Evolutionary conservation across 2,329 filamentous ascomycete genomes (phyloP).

Genomic region (Cytospora chrysosperma): DNA sequence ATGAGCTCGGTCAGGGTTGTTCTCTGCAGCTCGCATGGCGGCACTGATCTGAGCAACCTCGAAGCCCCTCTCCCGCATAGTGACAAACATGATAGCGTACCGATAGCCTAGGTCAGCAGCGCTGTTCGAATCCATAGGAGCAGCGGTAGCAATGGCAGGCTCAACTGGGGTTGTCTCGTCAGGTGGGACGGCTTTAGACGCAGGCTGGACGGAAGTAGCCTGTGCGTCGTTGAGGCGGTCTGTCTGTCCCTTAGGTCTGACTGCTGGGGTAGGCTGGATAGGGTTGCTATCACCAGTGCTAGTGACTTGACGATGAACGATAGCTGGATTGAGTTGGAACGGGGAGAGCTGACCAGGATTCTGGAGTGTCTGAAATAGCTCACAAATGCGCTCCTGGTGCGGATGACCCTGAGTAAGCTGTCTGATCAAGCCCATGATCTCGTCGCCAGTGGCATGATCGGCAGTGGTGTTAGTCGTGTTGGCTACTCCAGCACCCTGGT

Average conservation of each 20-base stretch:
- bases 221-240: not conserved
- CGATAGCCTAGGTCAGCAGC: not conserved
- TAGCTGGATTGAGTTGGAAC: not conserved
- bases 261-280: not conserved
- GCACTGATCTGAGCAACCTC: not conserved
- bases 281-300: not conserved
- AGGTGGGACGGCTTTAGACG: not conserved
- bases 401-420: not conserved
- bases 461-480: not conserved
- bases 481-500: not conserved
- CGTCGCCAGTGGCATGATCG: not conserved
- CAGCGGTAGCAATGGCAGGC: not conserved
- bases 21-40: not conserved
- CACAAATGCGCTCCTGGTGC: not conserved
- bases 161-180: not conserved
- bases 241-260: not conserved
- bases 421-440: not conserved
- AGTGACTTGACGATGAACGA: not conserved
- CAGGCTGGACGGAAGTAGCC: not conserved
- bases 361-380: not conserved
- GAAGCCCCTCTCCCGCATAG: not conserved
- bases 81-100: not conserved
- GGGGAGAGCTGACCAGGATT: not conserved
- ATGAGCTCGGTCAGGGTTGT: not conserved
- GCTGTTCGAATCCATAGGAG: not conserved